Percentiles rank a stretch among this genome's conserved stretches.
Conservation (phyloP, 1,284 basidiomycete genomes). For the Paramarasmius palmivorus region DNA sequence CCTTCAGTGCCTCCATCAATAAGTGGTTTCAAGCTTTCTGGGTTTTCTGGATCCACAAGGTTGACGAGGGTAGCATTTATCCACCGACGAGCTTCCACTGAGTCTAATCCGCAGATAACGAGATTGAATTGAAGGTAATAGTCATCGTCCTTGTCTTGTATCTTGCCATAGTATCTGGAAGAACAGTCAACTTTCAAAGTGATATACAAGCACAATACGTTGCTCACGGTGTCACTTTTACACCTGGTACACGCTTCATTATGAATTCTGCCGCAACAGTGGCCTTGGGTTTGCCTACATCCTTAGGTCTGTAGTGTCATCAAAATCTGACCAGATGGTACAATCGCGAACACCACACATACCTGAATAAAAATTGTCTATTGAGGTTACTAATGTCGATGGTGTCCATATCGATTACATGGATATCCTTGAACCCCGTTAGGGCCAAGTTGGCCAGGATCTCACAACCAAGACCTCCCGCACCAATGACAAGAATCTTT, state of each 20-base stretch:
- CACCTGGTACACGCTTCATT: slow-evolving; percentile 92
- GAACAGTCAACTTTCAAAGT: slow-evolving; percentile 17
- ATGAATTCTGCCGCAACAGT: slow-evolving; percentile 93
- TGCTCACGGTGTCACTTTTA: slow-evolving; percentile 85
- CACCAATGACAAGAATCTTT: slow-evolving; percentile 97
- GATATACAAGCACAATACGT: background rate
- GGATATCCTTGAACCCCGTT: slow-evolving; percentile 95
- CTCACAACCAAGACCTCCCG: slow-evolving; percentile 93
- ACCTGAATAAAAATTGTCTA: slow-evolving; percentile 98
- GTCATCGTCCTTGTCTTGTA: slow-evolving; percentile 96
- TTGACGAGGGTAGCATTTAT: slow-evolving; percentile 98
- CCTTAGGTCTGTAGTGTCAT: slow-evolving; percentile 63
- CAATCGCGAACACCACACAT: slow-evolving; percentile 21
- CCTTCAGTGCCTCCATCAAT: slow-evolving; percentile 99
- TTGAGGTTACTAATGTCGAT: slow-evolving; percentile 99
- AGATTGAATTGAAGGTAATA: slow-evolving; percentile 98
- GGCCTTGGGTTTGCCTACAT: slow-evolving; percentile 95
- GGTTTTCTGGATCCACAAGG: slow-evolving; percentile 88
- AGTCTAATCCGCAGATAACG: slow-evolving; percentile 98
- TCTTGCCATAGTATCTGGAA: slow-evolving; percentile 90
- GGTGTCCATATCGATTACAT: slow-evolving; percentile 99
- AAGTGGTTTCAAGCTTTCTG: slow-evolving; percentile 94
- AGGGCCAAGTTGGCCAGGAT: slow-evolving; percentile 92
- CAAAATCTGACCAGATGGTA: background rate
- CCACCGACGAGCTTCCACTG: slow-evolving; percentile 95